These are phyloP conservation scores for Mucor mucedo DNA, from an alignment of 371 early-diverging fungal species.

Conservation along the genomic window DNA sequence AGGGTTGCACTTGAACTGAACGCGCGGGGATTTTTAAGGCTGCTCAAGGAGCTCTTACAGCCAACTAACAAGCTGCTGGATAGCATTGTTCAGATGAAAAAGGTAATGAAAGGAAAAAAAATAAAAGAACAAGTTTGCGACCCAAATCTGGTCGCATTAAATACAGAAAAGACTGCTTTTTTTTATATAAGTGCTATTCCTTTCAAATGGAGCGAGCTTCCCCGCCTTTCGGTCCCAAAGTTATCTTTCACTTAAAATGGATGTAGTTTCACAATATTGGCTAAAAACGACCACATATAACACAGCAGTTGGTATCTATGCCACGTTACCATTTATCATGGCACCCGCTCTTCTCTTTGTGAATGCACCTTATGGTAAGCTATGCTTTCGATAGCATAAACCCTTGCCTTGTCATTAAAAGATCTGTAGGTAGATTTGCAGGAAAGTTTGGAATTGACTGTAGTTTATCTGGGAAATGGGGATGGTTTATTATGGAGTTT, in stretches of 20 bases:
- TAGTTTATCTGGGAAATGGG: constrained; percentile 38
- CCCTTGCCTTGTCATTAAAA: background rate
- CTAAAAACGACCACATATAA: constrained; percentile 23
- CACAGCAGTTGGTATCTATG: constrained; percentile 24
- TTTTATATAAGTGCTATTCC: too few species aligned
- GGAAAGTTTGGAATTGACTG: constrained; percentile 32
- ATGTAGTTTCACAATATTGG: constrained; percentile 14
- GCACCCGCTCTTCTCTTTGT: constrained; percentile 16
- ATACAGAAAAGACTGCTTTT: too few species aligned
- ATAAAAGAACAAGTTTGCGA: too few species aligned
- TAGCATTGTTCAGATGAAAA: too few species aligned
- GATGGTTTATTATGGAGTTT: constrained; percentile 51
- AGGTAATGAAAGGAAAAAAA: too few species aligned
- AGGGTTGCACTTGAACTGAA: background rate
- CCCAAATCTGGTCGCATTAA: too few species aligned
- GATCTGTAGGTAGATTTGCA: constrained; percentile 29
- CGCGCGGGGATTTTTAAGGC: too few species aligned
- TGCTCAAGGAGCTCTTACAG: too few species aligned
- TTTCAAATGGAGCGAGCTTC: too few species aligned
- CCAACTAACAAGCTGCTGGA: too few species aligned
- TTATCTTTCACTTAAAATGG: constrained; percentile 10
- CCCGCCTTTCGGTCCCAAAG: too few species aligned
- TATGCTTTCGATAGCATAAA: background rate
- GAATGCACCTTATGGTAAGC: constrained; percentile 38
- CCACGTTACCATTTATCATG: constrained; percentile 24